Evolutionary conservation across 345 rosid species (phyloP), one percentile per base, ranked within the genome.

Genomic region (Gynandropsis gynandra): DNA sequence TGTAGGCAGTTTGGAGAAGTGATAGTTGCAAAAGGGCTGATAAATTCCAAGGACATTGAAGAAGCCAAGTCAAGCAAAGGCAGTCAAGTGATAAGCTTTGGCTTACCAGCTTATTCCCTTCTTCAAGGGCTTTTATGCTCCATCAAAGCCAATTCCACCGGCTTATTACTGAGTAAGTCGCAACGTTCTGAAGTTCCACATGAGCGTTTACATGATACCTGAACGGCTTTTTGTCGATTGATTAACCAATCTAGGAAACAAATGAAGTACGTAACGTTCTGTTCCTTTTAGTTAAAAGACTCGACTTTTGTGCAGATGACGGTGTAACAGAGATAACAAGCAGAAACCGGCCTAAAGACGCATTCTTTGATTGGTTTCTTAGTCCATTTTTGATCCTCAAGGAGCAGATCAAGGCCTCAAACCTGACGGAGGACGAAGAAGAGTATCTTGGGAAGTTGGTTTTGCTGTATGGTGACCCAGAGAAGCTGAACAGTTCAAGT

Each of bases 291-390:
- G n/a, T n/a, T n/a, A n/a, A n/a, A n/a, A n/a, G n/a, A n/a, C n/a
- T n/a, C n/a, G 29, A 24, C 12, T 42, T 46, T 57, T 35, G 31
- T 72, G 65, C 54, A 92, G 98, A 74, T 34, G 89, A 80, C 14
- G 43, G 66, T 47, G 50, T 13, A 16, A 66, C 77, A 0, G 97
- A 88, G 78, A 69, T 93, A 72, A 87, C 94, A 0, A 59, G 65
- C 54, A 64, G 70, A 8, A 88, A 83, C 72, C 80, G 89, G 10
- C 97, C 99, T 0, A 87, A 77, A 70, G 99, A 93, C 32, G 52
- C 67, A 37, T 78, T 82, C 74, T 93, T 76, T 16, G 97, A 88
- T 42, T 93, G 97, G 99, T 93, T 92, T 71, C 66, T 93, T 50
- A 73, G 77, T 50, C 99, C 99, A 5, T 75, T 93, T 56, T 47